Evolutionary conservation across 2,329 filamentous ascomycete genomes (phyloP).

Genomic region (Alternaria sp.): DNA sequence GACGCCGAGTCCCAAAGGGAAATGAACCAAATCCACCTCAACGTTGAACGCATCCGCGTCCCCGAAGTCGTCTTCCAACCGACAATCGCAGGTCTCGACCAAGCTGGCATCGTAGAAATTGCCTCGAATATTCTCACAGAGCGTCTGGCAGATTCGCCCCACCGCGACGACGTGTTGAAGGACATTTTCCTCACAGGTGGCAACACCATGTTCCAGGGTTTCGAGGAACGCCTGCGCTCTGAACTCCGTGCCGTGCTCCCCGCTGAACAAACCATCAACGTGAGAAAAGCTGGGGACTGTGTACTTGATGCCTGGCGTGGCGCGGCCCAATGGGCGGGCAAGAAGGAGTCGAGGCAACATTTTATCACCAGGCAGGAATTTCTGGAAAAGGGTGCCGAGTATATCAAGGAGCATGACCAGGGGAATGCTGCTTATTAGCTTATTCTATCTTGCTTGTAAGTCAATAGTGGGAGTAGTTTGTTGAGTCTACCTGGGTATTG

Average conservation of each 20-base stretch:
- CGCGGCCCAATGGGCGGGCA: conserved; percentile 81
- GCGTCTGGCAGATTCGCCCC: conserved; percentile 67
- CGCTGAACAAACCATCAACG: conserved; percentile 69
- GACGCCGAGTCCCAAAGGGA: conserved; percentile 81
- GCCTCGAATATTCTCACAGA: conserved; percentile 88
- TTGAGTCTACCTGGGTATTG: neutral
- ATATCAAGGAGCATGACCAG: conserved; percentile 75
- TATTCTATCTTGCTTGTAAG: neutral
- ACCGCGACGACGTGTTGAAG: conserved; percentile 74
- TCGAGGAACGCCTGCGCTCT: conserved; percentile 83
- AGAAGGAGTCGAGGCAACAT: conserved; percentile 66
- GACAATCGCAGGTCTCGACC: conserved; percentile 88
- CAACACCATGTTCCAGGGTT: conserved; percentile 83
- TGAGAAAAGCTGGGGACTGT: conserved; percentile 78
- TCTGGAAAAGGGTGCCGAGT: conserved; percentile 89
- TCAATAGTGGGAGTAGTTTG: neutral
- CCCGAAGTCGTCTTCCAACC: conserved; percentile 94
- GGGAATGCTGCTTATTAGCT: conserved; percentile 49
- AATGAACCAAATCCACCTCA: conserved; percentile 89
- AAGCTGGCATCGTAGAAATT: conserved; percentile 92
- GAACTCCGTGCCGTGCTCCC: conserved; percentile 75
- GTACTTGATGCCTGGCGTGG: conserved; percentile 92
- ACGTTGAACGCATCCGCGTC: conserved; percentile 93
- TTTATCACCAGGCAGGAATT: conserved; percentile 84
- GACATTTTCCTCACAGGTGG: conserved; percentile 97